Evolutionary conservation across 345 rosid species (phyloP).

Genomic region (Eucalyptus pauciflora): DNA sequence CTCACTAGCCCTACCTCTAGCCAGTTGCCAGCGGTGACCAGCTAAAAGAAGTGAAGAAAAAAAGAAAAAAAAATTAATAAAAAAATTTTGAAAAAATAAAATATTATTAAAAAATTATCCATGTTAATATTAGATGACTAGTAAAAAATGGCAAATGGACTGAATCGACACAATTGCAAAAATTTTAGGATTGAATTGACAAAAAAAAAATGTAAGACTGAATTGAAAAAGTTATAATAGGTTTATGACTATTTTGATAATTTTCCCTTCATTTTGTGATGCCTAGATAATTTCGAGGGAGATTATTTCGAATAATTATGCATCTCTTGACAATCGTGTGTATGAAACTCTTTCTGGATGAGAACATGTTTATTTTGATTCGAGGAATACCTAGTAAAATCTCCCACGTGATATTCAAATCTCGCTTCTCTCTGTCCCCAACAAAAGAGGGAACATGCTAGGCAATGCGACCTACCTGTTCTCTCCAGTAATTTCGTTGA

Average conservation of each 20-base stretch:
- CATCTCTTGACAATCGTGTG: background rate
- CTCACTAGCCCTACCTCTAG: too few relatives aligned
- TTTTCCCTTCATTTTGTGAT: background rate
- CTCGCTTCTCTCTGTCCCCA: background rate
- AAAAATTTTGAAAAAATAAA: too few relatives aligned
- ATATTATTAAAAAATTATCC: too few relatives aligned
- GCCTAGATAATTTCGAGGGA: background rate
- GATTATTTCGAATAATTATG: background rate
- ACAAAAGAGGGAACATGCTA: background rate
- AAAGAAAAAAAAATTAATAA: too few relatives aligned
- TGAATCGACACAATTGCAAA: accelerated
- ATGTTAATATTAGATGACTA: accelerated
- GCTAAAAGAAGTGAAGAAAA: too few relatives aligned
- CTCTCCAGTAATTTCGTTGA: background rate
- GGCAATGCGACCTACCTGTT: background rate
- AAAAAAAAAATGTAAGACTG: accelerated
- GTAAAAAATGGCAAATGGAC: too few relatives aligned
- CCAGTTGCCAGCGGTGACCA: too few relatives aligned
- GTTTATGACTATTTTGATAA: accelerated
- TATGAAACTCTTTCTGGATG: background rate
- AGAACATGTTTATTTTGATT: background rate
- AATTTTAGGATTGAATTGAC: accelerated
- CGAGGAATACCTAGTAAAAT: background rate
- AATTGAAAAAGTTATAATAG: too few relatives aligned
- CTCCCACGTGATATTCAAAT: background rate